Base-by-base conservation (phyloP, 208 protist genomes). In the Borovskyia barvae region DNA sequence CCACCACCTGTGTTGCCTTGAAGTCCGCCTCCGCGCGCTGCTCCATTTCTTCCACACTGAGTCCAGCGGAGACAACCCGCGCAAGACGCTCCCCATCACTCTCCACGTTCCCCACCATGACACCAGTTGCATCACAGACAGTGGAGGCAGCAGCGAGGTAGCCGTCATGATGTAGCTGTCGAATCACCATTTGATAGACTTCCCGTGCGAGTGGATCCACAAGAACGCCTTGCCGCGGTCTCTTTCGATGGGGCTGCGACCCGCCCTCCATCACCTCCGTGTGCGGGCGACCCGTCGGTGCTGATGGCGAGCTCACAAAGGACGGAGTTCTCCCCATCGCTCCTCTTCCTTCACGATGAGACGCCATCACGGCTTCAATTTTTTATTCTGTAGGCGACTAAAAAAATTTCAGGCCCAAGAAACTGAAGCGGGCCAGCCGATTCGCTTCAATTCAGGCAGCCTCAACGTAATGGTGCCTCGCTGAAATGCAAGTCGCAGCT, bases 141-240 rank as follows among this genome's bases (percentile, higher is more conserved):
- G 82, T 71, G 1, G 82, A 74, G 7, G 88, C 82, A 0, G 88
- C 85, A 2, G 77, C 74, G 2, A 91, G 29, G 50, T 72, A 92
- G 11, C 88, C 88, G 60, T 94, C 88, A 53, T 90, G 74, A 39
- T 92, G 83, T 14, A 94, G 72, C 60, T 94, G 88, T 0, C 79
- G 75, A 24, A 94, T 72, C 6, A 92, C 75, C 64, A 92, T 66
- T 58, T 86, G 73, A 58, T 94, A 94, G 36, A 94, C 15, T 11
- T 87, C 68, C 5, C 81, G 51, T 9, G 72, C 71, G 26, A 91
- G 63, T 6, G 82, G 73, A 25, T 76, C 62, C 3, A 61, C 25
- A 8, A 92, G 64, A 14, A 81, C 75, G 3, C 64, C 77, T 4
- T 58, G 53, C 14, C 87, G 73, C 0, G 68, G 58, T 0, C 87